These are phyloP conservation scores for Entoloma clypeatum DNA, from an alignment of 1,284 basidiomycete species.

Conservation along the genomic window DNA sequence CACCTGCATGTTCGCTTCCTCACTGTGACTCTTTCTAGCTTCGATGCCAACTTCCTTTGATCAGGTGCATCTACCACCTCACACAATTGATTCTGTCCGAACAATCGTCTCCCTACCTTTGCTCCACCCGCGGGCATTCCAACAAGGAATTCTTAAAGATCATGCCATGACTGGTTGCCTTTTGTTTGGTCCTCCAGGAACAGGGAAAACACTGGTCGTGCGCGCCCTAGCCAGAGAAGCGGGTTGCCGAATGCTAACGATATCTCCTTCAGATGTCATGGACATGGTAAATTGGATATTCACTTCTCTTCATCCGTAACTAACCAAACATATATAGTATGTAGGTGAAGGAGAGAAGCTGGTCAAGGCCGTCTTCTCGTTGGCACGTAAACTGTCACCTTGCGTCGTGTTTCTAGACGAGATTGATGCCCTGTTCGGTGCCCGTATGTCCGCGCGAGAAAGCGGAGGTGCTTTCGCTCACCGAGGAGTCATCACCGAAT, in stretches of 20 bases:
- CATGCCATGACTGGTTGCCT: conserved; percentile 87
- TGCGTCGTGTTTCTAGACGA: conserved; percentile 97
- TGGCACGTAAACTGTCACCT: conserved; percentile 84
- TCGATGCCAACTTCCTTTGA: conserved; percentile 79
- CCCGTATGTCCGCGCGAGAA: conserved; percentile 77
- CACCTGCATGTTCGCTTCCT: background rate
- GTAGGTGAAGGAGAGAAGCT: conserved; percentile 95
- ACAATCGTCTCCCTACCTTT: conserved; percentile 91
- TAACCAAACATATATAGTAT: conserved; percentile 51
- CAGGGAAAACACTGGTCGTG: conserved; percentile 88
- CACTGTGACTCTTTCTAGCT: conserved; percentile 33
- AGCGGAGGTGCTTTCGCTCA: conserved; percentile 82
- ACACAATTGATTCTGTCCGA: conserved; percentile 84
- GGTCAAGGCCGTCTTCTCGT: conserved; percentile 85
- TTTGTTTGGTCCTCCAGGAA: conserved; percentile 88
- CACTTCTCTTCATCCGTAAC: background rate
- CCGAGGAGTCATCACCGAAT: conserved; percentile 84
- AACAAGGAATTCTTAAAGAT: conserved; percentile 86
- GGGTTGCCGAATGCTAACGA: conserved; percentile 83
- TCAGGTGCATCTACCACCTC: conserved; percentile 83
- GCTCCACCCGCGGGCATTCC: conserved; percentile 87
- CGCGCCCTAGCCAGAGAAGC: conserved; percentile 90
- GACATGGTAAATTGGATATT: conserved; percentile 62
- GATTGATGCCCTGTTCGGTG: conserved; percentile 91
- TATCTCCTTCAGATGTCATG: conserved; percentile 84